These are phyloP conservation scores for Botryotinia calthae DNA, from an alignment of 2,329 filamentous ascomycete genomes.

Conservation along the genomic window DNA sequence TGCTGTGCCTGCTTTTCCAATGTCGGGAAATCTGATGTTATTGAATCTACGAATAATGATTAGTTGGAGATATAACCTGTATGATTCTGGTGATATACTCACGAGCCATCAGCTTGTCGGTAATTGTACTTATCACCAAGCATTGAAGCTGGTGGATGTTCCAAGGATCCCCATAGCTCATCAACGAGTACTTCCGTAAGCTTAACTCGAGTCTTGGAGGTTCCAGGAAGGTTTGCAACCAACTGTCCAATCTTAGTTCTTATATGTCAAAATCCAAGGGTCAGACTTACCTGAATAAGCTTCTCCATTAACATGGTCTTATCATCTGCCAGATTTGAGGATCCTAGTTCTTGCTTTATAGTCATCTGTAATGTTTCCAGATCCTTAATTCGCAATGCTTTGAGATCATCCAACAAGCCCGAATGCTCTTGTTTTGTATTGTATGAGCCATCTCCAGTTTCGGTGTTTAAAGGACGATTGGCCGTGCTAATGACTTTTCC, in stretches of 20 bases:
- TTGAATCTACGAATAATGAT: conserved; percentile 8
- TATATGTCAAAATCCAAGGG: neutral
- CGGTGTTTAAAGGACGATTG: conserved; percentile 59
- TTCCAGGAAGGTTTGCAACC: conserved; percentile 60
- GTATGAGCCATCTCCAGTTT: conserved; percentile 63
- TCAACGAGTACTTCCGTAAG: conserved; percentile 67
- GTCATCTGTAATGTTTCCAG: conserved; percentile 60
- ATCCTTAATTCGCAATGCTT: conserved; percentile 51
- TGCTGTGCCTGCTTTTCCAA: conserved; percentile 64
- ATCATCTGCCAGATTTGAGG: conserved; percentile 63
- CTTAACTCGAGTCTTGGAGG: conserved; percentile 51
- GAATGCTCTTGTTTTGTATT: conserved; percentile 48
- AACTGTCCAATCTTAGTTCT: conserved; percentile 44
- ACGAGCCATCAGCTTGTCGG: conserved; percentile 62
- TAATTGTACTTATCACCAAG: conserved; percentile 61
- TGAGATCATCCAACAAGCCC: conserved; percentile 56
- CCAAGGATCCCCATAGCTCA: conserved; percentile 67
- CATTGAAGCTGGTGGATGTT: conserved; percentile 68
- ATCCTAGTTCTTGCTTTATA: conserved; percentile 59
- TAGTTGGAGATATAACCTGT: neutral
- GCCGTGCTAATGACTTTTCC: conserved; percentile 47
- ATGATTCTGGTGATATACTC: conserved; percentile 44
- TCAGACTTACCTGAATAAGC: conserved; percentile 53
- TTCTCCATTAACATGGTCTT: conserved; percentile 76
- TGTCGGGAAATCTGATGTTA: conserved; percentile 60